Conservation (phyloP, 176 grass and related monocot genomes). For the Bromus sterilis region DNA sequence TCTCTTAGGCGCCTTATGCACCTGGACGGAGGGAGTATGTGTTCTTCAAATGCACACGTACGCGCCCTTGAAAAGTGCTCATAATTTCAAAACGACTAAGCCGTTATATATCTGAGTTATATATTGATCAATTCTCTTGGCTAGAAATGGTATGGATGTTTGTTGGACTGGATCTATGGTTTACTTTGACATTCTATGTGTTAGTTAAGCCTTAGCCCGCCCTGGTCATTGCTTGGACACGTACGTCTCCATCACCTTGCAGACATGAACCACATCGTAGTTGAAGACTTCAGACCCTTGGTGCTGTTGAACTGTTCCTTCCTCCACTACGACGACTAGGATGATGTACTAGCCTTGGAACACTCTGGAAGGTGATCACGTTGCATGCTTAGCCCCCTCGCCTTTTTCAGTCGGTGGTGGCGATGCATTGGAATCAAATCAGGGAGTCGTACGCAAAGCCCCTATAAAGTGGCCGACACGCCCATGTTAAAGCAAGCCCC, state of each 20-base stretch:
- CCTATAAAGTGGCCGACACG: conserved; percentile 57
- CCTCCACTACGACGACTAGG: background rate
- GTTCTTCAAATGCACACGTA: background rate
- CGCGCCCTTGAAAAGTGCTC: too few relatives aligned
- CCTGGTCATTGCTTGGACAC: background rate
- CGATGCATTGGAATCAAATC: conserved; percentile 17
- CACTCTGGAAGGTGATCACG: conserved; percentile 20
- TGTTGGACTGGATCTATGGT: background rate
- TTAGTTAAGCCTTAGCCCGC: background rate
- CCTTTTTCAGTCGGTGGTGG: background rate
- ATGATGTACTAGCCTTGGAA: background rate
- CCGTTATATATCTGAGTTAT: too few relatives aligned
- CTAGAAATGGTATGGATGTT: background rate
- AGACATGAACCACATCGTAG: background rate
- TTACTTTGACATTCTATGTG: background rate
- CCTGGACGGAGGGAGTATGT: too few relatives aligned
- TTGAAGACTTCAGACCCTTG: background rate
- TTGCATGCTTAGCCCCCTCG: background rate
- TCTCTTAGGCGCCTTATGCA: too few relatives aligned
- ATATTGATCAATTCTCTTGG: background rate
- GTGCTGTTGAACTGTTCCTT: background rate
- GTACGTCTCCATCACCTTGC: background rate
- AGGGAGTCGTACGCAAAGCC: conserved; percentile 12
- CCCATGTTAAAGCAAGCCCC: conserved; percentile 35
- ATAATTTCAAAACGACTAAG: too few relatives aligned